phyloP scores from a whole-genome alignment of 177 flowering plant species.

The Vitis hybrid region DNA sequence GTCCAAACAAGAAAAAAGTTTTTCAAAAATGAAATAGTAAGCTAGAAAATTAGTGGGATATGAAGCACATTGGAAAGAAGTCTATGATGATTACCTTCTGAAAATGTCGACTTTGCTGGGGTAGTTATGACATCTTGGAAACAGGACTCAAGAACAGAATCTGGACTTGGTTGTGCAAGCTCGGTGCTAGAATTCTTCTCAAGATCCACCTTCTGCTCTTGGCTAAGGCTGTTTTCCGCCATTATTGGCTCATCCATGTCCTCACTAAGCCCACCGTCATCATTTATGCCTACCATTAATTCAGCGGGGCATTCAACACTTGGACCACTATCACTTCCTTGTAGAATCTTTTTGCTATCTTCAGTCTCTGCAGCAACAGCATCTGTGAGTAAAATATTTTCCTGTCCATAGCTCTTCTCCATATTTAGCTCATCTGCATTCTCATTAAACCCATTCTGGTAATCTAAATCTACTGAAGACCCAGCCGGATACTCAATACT shows the following conservation, averaged over 20 bases:
- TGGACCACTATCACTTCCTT: background rate
- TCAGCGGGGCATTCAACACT: background rate
- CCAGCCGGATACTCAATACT: too few relatives aligned
- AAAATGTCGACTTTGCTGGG: background rate
- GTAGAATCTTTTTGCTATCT: too few relatives aligned
- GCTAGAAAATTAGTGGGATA: background rate
- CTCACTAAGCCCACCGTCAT: background rate
- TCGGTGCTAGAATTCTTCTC: background rate
- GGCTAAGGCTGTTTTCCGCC: background rate
- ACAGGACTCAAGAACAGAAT: slow-evolving; percentile 7
- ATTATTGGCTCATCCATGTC: background rate
- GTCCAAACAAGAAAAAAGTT: too few relatives aligned
- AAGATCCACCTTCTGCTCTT: slow-evolving; percentile 3
- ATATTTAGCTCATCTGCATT: too few relatives aligned
- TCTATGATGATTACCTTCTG: slow-evolving; percentile 15
- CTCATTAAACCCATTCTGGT: too few relatives aligned
- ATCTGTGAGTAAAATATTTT: too few relatives aligned
- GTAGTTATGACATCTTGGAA: background rate
- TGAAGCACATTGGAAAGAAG: background rate
- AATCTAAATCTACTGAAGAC: too few relatives aligned
- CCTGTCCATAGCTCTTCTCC: too few relatives aligned
- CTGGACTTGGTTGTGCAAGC: slow-evolving; percentile 8
- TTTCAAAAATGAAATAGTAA: too few relatives aligned
- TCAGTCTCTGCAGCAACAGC: too few relatives aligned
- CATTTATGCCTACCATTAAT: background rate